phyloP scores from a whole-genome alignment of 805 yeast genomes.

The Metschnikowia orientalis region DNA sequence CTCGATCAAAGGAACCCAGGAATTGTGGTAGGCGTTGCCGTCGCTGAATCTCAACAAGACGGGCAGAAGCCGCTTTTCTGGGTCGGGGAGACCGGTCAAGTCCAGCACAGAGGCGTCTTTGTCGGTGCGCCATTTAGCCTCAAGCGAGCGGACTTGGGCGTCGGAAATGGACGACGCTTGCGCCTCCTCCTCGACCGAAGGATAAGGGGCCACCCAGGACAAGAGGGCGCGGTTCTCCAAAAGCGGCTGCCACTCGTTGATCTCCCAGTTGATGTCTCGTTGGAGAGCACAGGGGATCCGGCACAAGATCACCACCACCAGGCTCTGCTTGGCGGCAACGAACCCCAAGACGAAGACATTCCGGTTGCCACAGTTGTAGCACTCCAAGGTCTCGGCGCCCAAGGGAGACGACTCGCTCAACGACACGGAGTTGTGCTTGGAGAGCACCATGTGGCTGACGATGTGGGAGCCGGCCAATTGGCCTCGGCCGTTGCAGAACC shows the following conservation, averaged over 20 bases:
- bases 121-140: conserved; percentile 76
- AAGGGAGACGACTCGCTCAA: conserved; percentile 76
- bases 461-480: conserved; percentile 68
- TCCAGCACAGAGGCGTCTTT: conserved; percentile 70
- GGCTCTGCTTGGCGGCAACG: conserved; percentile 80
- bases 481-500: conserved; percentile 84
- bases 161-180: conserved; percentile 53
- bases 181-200: conserved; percentile 60
- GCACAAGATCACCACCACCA: conserved; percentile 82
- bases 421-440: conserved; percentile 70
- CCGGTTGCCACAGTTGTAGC: conserved; percentile 82
- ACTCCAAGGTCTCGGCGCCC: conserved; percentile 84
- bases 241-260: conserved; percentile 80
- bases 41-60: conserved; percentile 73
- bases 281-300: conserved; percentile 82
- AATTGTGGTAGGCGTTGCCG: conserved; percentile 79
- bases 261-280: conserved; percentile 80
- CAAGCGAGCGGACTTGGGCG: conserved; percentile 66
- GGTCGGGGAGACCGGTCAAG: conserved; percentile 43
- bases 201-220: conserved; percentile 75
- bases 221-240: conserved; percentile 75
- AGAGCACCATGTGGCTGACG: conserved; percentile 75
- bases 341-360: conserved; percentile 79
- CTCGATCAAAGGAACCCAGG: conserved; percentile 79
- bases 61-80: conserved; percentile 52